These are phyloP conservation scores for Claviceps citrina DNA, from an alignment of 2,329 filamentous ascomycete species.

Conservation along the genomic window DNA sequence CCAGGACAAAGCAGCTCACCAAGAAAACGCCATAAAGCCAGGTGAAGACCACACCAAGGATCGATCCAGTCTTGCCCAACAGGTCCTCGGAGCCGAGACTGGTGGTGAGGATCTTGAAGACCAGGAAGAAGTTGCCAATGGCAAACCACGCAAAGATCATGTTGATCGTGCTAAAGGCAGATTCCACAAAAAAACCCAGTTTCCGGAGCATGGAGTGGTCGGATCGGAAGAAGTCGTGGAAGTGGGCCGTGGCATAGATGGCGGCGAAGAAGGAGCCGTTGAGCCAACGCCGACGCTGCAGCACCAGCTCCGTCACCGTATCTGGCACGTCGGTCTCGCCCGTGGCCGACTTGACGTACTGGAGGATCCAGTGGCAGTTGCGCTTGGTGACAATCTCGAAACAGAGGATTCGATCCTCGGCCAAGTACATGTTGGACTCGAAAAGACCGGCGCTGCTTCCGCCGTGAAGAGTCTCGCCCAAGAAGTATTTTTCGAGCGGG, in stretches of 20 bases:
- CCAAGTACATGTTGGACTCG: slow-evolving; percentile 97
- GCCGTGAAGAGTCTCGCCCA: slow-evolving; percentile 89
- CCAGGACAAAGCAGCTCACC: slow-evolving; percentile 86
- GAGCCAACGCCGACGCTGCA: slow-evolving; percentile 90
- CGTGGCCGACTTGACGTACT: slow-evolving; percentile 94
- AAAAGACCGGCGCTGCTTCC: slow-evolving; percentile 88
- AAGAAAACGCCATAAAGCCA: slow-evolving; percentile 89
- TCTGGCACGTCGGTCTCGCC: slow-evolving; percentile 96
- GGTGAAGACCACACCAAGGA: slow-evolving; percentile 81
- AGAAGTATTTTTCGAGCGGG: slow-evolving; percentile 90
- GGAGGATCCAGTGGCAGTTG: slow-evolving; percentile 92
- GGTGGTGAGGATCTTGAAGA: slow-evolving; percentile 89
- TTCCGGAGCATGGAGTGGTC: slow-evolving; percentile 80
- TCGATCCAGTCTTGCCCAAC: slow-evolving; percentile 59
- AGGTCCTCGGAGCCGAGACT: slow-evolving; percentile 58
- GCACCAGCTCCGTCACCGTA: slow-evolving; percentile 82
- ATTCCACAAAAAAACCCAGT: slow-evolving; percentile 80
- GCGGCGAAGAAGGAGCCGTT: slow-evolving; percentile 98
- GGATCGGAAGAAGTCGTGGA: slow-evolving; percentile 89
- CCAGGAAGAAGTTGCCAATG: slow-evolving; percentile 96
- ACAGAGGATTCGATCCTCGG: slow-evolving; percentile 95
- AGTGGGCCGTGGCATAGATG: slow-evolving; percentile 86
- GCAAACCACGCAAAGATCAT: slow-evolving; percentile 99
- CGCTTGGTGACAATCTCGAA: slow-evolving; percentile 96
- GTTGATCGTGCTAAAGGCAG: slow-evolving; percentile 83